Conservation (phyloP, 2,329 filamentous ascomycete genomes). For the Scolecobasidium constrictum region DNA sequence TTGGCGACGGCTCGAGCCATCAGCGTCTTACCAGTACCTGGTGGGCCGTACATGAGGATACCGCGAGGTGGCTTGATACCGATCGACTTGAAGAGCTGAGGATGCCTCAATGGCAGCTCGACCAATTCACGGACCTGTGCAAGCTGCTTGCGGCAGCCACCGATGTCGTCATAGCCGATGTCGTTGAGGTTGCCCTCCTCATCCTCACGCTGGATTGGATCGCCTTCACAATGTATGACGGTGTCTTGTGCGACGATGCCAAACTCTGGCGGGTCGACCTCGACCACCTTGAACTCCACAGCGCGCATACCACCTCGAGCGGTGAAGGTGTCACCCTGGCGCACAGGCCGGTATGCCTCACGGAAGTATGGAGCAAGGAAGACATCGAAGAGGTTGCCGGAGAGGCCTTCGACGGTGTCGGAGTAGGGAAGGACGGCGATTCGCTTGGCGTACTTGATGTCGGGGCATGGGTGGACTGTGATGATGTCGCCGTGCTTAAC, state of each 20-base stretch:
- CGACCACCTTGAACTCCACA: conserved; percentile 98
- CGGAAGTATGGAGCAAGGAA: conserved; percentile 99
- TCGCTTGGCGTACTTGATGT: conserved; percentile 99
- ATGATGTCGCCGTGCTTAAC: conserved; percentile 98
- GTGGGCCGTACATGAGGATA: conserved; percentile 87
- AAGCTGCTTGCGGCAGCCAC: conserved; percentile 99
- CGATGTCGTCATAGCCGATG: conserved; percentile 98
- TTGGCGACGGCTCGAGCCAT: conserved; percentile 99
- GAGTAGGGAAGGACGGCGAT: conserved; percentile 97
- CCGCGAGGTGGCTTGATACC: conserved; percentile 98
- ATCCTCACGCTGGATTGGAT: conserved; percentile 93
- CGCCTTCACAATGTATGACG: conserved; percentile 96
- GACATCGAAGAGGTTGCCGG: conserved; percentile 95
- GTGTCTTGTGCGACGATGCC: conserved; percentile 98
- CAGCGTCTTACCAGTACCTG: conserved; percentile 97
- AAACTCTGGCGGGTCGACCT: conserved; percentile 96
- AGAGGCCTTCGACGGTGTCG: conserved; percentile 95
- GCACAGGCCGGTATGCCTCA: conserved; percentile 93
- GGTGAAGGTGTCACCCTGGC: conserved; percentile 96
- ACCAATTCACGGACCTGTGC: conserved; percentile 98
- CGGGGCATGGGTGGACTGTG: conserved; percentile 92
- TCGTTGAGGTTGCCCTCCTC: conserved; percentile 99
- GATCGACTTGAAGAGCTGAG: conserved; percentile 99
- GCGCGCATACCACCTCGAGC: conserved; percentile 97
- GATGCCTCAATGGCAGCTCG: conserved; percentile 90